phyloP scores from a whole-genome alignment of 2,329 filamentous ascomycete species.

The Venturia oleaginea region DNA sequence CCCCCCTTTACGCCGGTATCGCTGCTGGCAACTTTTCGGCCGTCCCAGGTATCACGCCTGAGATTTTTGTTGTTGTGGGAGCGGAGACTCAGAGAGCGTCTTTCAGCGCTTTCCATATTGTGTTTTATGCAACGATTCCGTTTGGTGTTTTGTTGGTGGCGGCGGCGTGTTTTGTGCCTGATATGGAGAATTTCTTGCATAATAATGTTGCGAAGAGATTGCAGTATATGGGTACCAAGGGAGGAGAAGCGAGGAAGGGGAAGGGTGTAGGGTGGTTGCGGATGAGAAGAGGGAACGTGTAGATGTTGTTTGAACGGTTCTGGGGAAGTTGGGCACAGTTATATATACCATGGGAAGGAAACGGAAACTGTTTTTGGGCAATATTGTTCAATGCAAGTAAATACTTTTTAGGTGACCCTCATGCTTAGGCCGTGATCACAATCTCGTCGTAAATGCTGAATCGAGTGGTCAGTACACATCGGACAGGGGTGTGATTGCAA shows the following conservation, averaged over 20 bases:
- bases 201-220: constrained; percentile 22
- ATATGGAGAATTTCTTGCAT: constrained; percentile 21
- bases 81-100: constrained; percentile 19
- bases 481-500: too few species aligned
- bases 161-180: constrained; percentile 18
- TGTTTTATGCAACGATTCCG: constrained; percentile 23
- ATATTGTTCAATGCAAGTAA: too few species aligned
- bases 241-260: constrained; percentile 6
- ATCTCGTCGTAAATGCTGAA: too few species aligned
- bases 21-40: constrained; percentile 19
- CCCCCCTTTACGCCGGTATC: constrained; percentile 20
- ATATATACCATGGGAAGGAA: neutral
- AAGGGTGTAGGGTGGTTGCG: neutral
- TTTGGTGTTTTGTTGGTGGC: constrained; percentile 21
- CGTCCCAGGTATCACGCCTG: constrained; percentile 20
- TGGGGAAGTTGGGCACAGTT: neutral
- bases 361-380: neutral
- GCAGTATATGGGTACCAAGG: constrained; percentile 15
- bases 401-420: neutral
- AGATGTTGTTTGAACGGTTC: neutral
- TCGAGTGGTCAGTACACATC: too few species aligned
- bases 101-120: constrained; percentile 14
- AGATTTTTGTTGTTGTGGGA: constrained; percentile 18
- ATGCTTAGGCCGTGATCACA: too few species aligned
- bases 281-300: neutral